Conservation (phyloP, 2,329 filamentous ascomycete genomes). For the Trichoderma sp. region DNA sequence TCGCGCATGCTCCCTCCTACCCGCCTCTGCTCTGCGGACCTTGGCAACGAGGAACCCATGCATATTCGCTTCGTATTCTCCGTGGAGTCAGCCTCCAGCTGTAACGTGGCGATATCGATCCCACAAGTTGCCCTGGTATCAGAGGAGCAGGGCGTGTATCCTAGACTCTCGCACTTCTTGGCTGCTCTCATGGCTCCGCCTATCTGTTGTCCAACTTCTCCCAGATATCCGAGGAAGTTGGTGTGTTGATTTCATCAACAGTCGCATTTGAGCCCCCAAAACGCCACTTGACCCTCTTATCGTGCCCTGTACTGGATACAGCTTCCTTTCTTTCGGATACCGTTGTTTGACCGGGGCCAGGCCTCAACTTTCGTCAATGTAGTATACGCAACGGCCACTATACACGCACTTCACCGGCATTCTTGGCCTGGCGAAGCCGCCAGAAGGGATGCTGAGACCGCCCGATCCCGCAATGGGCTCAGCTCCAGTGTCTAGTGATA, state of each 20-base stretch:
- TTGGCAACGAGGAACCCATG: not conserved
- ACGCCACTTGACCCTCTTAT: not conserved
- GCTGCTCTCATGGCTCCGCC: not conserved
- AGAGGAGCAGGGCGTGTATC: not conserved
- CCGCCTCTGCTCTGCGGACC: not conserved
- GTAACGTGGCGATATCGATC: not conserved
- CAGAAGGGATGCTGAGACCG: not conserved
- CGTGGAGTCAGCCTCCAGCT: not conserved
- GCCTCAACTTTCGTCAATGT: not conserved
- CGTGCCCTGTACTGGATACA: not conserved
- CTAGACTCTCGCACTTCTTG: not conserved
- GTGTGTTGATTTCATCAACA: not conserved
- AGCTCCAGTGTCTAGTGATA: not conserved
- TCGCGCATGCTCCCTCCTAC: not conserved
- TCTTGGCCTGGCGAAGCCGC: not conserved
- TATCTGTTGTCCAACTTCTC: not conserved
- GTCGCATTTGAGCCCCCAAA: not conserved
- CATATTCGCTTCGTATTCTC: not conserved
- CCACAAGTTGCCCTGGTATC: not conserved
- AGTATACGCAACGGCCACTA: not conserved
- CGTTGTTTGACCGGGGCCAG: too few species aligned
- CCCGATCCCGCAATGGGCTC: constrained; percentile 12
- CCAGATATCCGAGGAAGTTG: not conserved
- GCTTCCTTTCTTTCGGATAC: not conserved
- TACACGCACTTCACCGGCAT: not conserved